A percentile compares a stretch with the other conserved stretches of the same genome.
These are phyloP conservation scores for Cardamine chenopodiifolia DNA, from an alignment of 345 rosid species.

Conservation along the genomic window DNA sequence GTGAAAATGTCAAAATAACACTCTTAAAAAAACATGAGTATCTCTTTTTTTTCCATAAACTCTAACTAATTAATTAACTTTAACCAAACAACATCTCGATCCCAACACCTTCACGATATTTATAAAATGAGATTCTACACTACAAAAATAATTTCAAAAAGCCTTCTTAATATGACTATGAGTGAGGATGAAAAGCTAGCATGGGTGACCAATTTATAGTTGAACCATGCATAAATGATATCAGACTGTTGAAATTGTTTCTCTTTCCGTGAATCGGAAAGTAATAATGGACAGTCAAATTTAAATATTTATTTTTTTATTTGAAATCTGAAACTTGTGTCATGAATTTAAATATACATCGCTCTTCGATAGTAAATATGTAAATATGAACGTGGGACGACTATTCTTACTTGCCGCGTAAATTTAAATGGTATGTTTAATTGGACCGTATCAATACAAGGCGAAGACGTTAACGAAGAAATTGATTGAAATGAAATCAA, in stretches of 20 bases:
- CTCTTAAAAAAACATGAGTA: too few species aligned
- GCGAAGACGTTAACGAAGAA: not conserved
- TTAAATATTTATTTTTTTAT: not conserved
- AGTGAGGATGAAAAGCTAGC: not conserved
- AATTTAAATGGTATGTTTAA: too few species aligned
- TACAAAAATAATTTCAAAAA: not conserved
- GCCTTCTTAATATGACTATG: not conserved
- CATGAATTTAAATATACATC: not conserved
- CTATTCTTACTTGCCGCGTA: too few species aligned
- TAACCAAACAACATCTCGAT: too few species aligned
- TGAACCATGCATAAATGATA: not conserved
- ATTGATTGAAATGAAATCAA: not conserved
- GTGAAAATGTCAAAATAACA: too few species aligned
- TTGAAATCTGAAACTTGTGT: constrained; percentile 16
- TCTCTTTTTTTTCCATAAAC: too few species aligned
- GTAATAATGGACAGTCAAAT: too few species aligned
- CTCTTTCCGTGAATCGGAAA: too few species aligned
- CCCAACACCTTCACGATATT: not conserved
- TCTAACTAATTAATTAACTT: too few species aligned
- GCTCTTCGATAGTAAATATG: too few species aligned
- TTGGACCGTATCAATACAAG: not conserved
- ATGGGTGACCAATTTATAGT: constrained; percentile 24
- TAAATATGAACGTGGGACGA: too few species aligned
- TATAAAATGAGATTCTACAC: not conserved
- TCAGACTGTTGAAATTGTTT: too few species aligned